Evolutionary conservation across 2,329 filamentous ascomycete species (phyloP).

Genomic region (Westerdykella ornata): DNA sequence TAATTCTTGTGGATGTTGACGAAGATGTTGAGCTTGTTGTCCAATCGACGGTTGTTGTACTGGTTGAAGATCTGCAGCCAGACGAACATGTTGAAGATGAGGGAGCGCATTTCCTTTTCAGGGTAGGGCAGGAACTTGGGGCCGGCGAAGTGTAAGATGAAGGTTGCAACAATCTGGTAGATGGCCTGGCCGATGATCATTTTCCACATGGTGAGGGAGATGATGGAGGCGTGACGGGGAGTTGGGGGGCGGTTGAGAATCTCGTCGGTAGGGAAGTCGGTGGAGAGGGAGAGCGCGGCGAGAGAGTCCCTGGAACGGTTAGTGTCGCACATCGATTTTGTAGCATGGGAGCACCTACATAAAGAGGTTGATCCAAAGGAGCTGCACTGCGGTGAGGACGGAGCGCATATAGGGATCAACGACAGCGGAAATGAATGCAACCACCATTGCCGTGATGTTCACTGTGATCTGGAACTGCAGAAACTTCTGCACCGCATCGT

Average conservation of each 20-base stretch:
- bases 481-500: constrained; percentile 32
- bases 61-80: constrained; percentile 67
- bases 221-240: constrained; percentile 81
- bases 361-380: constrained; percentile 64
- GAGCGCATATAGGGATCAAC: constrained; percentile 50
- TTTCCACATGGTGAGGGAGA: constrained; percentile 55
- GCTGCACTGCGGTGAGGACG: constrained; percentile 59
- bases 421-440: constrained; percentile 60
- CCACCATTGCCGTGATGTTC: constrained; percentile 60
- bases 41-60: constrained; percentile 57
- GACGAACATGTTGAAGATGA: constrained; percentile 63
- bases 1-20: constrained; percentile 51
- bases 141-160: constrained; percentile 56
- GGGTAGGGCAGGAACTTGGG: constrained; percentile 49
- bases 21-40: constrained; percentile 57
- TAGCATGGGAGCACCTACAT: constrained; percentile 40
- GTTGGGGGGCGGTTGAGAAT: constrained; percentile 86
- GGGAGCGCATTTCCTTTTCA: constrained; percentile 45
- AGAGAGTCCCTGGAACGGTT: constrained; percentile 58
- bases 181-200: constrained; percentile 58
- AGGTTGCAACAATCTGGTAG: constrained; percentile 51
- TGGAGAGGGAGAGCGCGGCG: constrained; percentile 86
- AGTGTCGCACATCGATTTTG: background rate
- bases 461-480: constrained; percentile 59
- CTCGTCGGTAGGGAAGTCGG: constrained; percentile 91